These are phyloP conservation scores for Symbiodinium natans DNA, from an alignment of 73 alveolate genomes.

Conservation along the genomic window DNA sequence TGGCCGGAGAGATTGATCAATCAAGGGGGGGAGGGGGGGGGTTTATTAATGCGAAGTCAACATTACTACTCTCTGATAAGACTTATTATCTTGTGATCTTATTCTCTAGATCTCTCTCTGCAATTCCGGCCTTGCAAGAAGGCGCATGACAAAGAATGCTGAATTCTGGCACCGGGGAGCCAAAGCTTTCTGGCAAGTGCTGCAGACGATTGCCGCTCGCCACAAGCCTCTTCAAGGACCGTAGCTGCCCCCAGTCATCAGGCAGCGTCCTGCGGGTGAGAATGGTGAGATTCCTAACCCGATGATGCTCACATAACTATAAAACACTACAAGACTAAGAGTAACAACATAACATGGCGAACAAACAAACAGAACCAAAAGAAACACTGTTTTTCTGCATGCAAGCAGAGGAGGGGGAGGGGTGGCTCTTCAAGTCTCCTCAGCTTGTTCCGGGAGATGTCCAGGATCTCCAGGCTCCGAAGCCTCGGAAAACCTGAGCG, in stretches of 20 bases:
- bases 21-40: no score
- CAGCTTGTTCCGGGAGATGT: constrained; percentile 42
- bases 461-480: constrained; percentile 23
- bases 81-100: no score
- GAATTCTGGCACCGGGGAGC: background rate
- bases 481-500: constrained; percentile 34
- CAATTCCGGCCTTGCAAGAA: background rate
- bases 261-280: constrained; percentile 38
- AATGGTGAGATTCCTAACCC: background rate
- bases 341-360: background rate
- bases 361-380: background rate
- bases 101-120: no score
- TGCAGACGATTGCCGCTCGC: constrained; percentile 74
- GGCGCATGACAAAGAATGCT: background rate
- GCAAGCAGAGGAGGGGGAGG: background rate
- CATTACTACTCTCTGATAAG: no score
- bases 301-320: background rate
- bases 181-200: constrained; percentile 65
- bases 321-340: background rate
- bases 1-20: no score
- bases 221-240: constrained; percentile 46
- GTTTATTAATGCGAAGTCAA: no score
- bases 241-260: constrained; percentile 34
- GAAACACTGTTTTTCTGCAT: no score
- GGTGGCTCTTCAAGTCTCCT: background rate